Evolutionary conservation across 1,284 basidiomycete genomes (phyloP).

Genomic region (Moesziomyces globuligerus): DNA sequence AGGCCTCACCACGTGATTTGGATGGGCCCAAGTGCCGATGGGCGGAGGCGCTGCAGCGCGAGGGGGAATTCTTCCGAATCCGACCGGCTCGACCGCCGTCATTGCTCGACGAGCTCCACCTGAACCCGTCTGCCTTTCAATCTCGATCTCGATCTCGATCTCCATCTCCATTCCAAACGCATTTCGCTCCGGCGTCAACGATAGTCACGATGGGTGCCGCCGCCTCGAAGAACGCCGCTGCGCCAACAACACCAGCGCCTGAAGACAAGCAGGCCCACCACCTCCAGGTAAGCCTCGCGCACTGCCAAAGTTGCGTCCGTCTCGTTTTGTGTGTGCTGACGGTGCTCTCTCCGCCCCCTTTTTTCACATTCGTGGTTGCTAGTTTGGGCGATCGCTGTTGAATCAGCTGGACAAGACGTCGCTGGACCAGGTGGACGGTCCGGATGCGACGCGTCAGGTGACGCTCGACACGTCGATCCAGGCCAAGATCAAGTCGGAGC

Average conservation of each 20-base stretch:
- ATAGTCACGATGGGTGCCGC: slow-evolving; percentile 36
- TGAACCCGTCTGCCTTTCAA: too few species aligned
- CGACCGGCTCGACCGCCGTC: slow-evolving; percentile 13
- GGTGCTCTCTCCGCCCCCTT: too few species aligned
- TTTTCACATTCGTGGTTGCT: background rate
- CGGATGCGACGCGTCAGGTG: slow-evolving; percentile 50
- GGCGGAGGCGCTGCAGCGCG: background rate
- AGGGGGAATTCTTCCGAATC: slow-evolving; percentile 34
- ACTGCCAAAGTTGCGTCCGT: too few species aligned
- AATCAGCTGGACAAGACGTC: slow-evolving; percentile 50
- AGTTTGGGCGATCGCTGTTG: slow-evolving; percentile 54
- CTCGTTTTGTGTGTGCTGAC: background rate
- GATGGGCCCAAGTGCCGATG: slow-evolving; percentile 1
- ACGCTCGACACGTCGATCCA: slow-evolving; percentile 59
- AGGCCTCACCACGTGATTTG: slow-evolving; percentile 28
- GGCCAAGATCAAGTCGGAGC: slow-evolving; percentile 60
- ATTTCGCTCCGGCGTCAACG: background rate
- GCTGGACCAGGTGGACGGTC: slow-evolving; percentile 38
- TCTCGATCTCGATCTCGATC: slow-evolving; percentile 2
- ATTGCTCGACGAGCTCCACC: background rate
- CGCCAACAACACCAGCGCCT: slow-evolving; percentile 31
- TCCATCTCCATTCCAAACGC: background rate
- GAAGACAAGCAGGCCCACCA: slow-evolving; percentile 47
- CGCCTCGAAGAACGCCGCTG: slow-evolving; percentile 41
- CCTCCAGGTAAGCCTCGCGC: slow-evolving; percentile 31